Percentiles rank a stretch among this genome's conserved stretches.
Evolutionary conservation across 2,329 filamentous ascomycete genomes (phyloP).

Genomic region (Ramichloridium luteum): DNA sequence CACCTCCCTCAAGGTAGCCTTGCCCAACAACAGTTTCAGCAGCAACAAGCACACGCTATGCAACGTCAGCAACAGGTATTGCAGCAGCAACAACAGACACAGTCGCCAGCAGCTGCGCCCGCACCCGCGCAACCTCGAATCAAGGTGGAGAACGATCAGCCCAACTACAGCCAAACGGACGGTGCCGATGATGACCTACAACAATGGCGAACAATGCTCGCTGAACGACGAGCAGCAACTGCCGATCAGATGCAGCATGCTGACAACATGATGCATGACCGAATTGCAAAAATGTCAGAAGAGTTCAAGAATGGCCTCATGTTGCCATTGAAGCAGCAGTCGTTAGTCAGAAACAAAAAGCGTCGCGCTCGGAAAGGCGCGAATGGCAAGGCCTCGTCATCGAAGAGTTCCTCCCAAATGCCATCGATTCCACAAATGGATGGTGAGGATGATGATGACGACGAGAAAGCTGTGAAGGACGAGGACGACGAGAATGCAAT

Average conservation of each 20-base stretch:
- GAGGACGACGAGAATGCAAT: conserved; percentile 78
- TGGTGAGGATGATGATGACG: conserved; percentile 42
- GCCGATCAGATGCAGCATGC: conserved; percentile 43
- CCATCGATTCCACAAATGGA: conserved; percentile 35
- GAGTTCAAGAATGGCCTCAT: conserved; percentile 66
- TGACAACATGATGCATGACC: conserved; percentile 56
- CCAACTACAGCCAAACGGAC: conserved; percentile 56
- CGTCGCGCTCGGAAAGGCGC: conserved; percentile 2
- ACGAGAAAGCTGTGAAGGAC: conserved; percentile 33
- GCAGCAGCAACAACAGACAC: conserved; percentile 24
- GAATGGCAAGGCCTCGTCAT: not conserved
- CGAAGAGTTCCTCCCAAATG: conserved; percentile 4
- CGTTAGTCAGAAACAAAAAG: conserved; percentile 13
- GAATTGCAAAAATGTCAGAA: conserved; percentile 53
- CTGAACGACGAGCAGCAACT: conserved; percentile 44
- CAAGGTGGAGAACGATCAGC: conserved; percentile 27
- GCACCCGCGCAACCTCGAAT: conserved; percentile 24
- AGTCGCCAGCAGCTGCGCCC: conserved; percentile 24
- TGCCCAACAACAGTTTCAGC: conserved; percentile 23
- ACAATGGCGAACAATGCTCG: conserved; percentile 45
- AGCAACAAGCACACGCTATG: conserved; percentile 29
- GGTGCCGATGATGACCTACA: conserved; percentile 51
- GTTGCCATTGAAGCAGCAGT: conserved; percentile 52
- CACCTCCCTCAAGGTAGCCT: conserved; percentile 20
- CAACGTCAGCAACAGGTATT: conserved; percentile 19